Percentiles rank a stretch among this genome's conserved stretches.
Conservation (phyloP, 768 basidiomycete species). For the Lactarius tabidus region DNA sequence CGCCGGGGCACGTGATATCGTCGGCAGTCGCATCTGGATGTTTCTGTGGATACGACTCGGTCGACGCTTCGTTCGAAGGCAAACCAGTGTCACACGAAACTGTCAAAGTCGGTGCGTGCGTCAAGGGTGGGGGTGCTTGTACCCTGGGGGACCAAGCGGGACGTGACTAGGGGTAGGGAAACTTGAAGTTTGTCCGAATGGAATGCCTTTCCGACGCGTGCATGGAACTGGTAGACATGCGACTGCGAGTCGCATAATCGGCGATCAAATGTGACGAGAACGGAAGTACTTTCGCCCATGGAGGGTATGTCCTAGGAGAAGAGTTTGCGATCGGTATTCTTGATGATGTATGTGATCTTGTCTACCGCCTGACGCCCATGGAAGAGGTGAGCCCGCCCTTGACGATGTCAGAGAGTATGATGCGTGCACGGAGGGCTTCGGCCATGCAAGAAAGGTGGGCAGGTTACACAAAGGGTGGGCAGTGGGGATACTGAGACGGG, state of each 20-base stretch:
- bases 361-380: slow-evolving; percentile 97
- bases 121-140: slow-evolving; percentile 19
- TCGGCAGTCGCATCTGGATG: too few species aligned
- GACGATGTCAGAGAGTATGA: slow-evolving; percentile 67
- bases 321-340: slow-evolving; percentile 95
- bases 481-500: slow-evolving; percentile 41
- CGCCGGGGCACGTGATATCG: slow-evolving; percentile 98
- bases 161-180: too few species aligned
- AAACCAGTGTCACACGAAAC: slow-evolving; percentile 26
- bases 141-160: slow-evolving; percentile 34
- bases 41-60: too few species aligned
- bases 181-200: slow-evolving; percentile 55
- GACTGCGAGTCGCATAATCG: slow-evolving; percentile 81
- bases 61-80: slow-evolving; percentile 30
- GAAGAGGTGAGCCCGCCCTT: slow-evolving; percentile 96
- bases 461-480: slow-evolving; percentile 87
- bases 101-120: slow-evolving; percentile 22
- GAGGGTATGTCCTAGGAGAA: slow-evolving; percentile 90
- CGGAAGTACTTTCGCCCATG: slow-evolving; percentile 99
- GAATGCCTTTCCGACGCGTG: slow-evolving; percentile 78
- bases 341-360: slow-evolving; percentile 96
- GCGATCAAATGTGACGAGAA: slow-evolving; percentile 96
- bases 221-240: slow-evolving; percentile 92
- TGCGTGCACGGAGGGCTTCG: slow-evolving; percentile 84
- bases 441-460: slow-evolving; percentile 93